A percentile compares a stretch with the other conserved stretches of the same genome.
Evolutionary conservation across 371 early-diverging fungal genomes (phyloP).

Genomic region (Mucor sp.): DNA sequence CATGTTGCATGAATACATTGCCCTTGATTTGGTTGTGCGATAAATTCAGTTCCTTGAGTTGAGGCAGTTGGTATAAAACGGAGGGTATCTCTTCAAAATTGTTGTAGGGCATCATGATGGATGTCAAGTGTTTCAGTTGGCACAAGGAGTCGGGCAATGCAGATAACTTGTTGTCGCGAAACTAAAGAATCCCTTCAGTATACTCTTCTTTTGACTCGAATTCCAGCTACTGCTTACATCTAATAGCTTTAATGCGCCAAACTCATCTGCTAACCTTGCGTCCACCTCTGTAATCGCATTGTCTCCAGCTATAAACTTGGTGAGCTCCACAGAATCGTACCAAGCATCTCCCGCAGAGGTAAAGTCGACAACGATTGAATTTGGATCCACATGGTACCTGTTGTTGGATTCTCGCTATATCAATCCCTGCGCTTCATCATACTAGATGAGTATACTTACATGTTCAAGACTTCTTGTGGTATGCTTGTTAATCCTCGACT

Average conservation of each 20-base stretch:
- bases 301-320: constrained; percentile 67
- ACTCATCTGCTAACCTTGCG: constrained; percentile 59
- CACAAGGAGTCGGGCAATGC: constrained; percentile 51
- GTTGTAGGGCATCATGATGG: constrained; percentile 53
- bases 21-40: constrained; percentile 47
- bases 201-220: background rate
- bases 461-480: constrained; percentile 67
- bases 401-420: background rate
- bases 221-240: constrained; percentile 70
- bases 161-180: constrained; percentile 57
- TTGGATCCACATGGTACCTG: constrained; percentile 64
- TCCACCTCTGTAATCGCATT: constrained; percentile 66
- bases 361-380: constrained; percentile 58
- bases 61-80: constrained; percentile 35
- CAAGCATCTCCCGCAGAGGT: constrained; percentile 52
- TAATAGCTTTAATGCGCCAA: constrained; percentile 61
- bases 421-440: background rate
- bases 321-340: constrained; percentile 71
- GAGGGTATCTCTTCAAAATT: constrained; percentile 49
- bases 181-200: constrained; percentile 26
- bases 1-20: constrained; percentile 32
- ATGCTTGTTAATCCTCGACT: constrained; percentile 62
- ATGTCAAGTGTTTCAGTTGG: constrained; percentile 44
- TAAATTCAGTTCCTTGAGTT: constrained; percentile 53
- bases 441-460: constrained; percentile 24